phyloP scores from a whole-genome alignment of 2,329 filamentous ascomycete species.

The Aspergillus neotritici region DNA sequence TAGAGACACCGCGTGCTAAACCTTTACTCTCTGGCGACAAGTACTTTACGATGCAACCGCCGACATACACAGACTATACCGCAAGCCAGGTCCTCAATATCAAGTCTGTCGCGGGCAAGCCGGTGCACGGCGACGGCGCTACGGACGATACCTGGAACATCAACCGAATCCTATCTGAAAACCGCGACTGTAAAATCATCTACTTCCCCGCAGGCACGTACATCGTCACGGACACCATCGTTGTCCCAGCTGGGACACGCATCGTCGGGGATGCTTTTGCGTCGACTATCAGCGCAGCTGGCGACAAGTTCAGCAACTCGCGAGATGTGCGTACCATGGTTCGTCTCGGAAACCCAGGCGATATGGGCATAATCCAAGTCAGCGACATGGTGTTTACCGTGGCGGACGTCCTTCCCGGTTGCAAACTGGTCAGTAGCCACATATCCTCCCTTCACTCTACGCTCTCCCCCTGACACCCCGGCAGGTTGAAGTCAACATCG shows the following conservation, averaged over 20 bases:
- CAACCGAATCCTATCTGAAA: conserved; percentile 27
- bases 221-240: conserved; percentile 43
- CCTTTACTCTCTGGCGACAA: conserved; percentile 27
- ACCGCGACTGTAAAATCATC: conserved; percentile 45
- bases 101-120: conserved; percentile 38
- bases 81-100: conserved; percentile 43
- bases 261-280: conserved; percentile 51
- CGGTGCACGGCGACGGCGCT: conserved; percentile 40
- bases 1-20: conserved; percentile 24
- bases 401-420: conserved; percentile 40
- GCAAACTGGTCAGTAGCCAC: conserved; percentile 27
- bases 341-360: conserved; percentile 46
- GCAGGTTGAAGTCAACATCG: conserved; percentile 47
- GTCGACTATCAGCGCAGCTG: conserved; percentile 46
- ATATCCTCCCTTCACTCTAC: background rate
- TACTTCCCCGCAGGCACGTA: conserved; percentile 55
- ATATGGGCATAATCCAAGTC: conserved; percentile 46
- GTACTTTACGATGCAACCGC: conserved; percentile 39
- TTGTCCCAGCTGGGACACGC: conserved; percentile 44
- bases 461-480: background rate
- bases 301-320: conserved; percentile 41
- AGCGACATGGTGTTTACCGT: conserved; percentile 50
- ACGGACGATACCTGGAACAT: conserved; percentile 36
- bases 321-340: conserved; percentile 45
- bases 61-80: conserved; percentile 41